Conservation (phyloP, 2,329 filamentous ascomycete genomes). For the Sphaerulina vaccinii region DNA sequence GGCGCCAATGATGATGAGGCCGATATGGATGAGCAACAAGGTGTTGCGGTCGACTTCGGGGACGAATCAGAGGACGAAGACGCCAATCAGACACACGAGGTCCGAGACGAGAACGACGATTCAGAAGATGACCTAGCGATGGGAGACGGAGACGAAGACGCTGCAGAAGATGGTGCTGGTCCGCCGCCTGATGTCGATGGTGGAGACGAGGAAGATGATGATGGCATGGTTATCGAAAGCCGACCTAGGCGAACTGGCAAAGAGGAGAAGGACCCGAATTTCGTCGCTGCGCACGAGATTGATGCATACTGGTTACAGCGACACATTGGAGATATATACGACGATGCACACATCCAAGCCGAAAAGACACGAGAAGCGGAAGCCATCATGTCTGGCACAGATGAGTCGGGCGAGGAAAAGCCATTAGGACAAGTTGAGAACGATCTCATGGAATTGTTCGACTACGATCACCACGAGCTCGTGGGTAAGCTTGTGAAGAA, state of each 20-base stretch:
- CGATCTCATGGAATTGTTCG: conserved; percentile 96
- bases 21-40: conserved; percentile 90
- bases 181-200: conserved; percentile 44
- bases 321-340: conserved; percentile 82
- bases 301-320: conserved; percentile 97
- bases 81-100: conserved; percentile 75
- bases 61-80: conserved; percentile 81
- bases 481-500: conserved; percentile 90
- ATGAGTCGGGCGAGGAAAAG: conserved; percentile 75
- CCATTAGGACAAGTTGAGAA: conserved; percentile 92
- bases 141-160: conserved; percentile 37
- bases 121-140: conserved; percentile 67
- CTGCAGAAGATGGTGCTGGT: conserved; percentile 49
- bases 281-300: conserved; percentile 81
- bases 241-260: conserved; percentile 51
- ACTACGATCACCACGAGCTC: conserved; percentile 92
- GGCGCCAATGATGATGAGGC: conserved; percentile 64
- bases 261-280: conserved; percentile 54
- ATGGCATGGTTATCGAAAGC: conserved; percentile 81
- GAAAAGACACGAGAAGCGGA: conserved; percentile 87
- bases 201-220: conserved; percentile 65
- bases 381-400: conserved; percentile 72
- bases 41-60: conserved; percentile 96
- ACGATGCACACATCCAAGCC: conserved; percentile 88
- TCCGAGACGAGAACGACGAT: conserved; percentile 75